Evolutionary conservation across 495 filamentous ascomycete species (phyloP).

Genomic region (Hypoxylon rickii): DNA sequence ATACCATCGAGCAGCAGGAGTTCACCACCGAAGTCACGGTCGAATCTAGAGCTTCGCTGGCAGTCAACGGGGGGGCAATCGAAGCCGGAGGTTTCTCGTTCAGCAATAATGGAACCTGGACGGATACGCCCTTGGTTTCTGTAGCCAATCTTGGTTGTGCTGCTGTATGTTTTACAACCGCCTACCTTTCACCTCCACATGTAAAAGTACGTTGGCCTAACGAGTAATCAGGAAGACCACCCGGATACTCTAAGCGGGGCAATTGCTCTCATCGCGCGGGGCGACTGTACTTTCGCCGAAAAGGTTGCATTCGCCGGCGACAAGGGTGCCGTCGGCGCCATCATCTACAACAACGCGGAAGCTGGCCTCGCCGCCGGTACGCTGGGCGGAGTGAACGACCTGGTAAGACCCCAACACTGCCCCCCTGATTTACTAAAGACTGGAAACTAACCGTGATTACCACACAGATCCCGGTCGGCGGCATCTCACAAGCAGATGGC

Average conservation of each 20-base stretch:
- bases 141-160: constrained; percentile 63
- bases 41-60: constrained; percentile 41
- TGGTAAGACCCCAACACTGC: constrained; percentile 27
- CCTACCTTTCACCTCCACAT: neutral
- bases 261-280: constrained; percentile 67
- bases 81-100: constrained; percentile 43
- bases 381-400: constrained; percentile 55
- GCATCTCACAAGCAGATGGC: constrained; percentile 59
- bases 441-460: constrained; percentile 3
- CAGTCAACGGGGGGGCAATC: constrained; percentile 38
- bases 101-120: constrained; percentile 50
- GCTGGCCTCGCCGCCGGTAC: constrained; percentile 57
- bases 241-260: constrained; percentile 57
- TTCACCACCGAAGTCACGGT: constrained; percentile 50
- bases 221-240: constrained; percentile 52
- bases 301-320: constrained; percentile 64
- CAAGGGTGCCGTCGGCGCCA: constrained; percentile 60
- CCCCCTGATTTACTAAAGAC: no score
- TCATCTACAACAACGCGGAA: constrained; percentile 69
- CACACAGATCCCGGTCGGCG: constrained; percentile 52
- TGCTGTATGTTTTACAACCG: constrained; percentile 30
- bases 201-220: no score
- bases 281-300: constrained; percentile 62
- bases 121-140: constrained; percentile 46
- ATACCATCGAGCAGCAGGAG: constrained; percentile 62